These are phyloP conservation scores for Macadamia integrifolia DNA, from an alignment of 164 flowering plant genomes.

Conservation along the genomic window DNA sequence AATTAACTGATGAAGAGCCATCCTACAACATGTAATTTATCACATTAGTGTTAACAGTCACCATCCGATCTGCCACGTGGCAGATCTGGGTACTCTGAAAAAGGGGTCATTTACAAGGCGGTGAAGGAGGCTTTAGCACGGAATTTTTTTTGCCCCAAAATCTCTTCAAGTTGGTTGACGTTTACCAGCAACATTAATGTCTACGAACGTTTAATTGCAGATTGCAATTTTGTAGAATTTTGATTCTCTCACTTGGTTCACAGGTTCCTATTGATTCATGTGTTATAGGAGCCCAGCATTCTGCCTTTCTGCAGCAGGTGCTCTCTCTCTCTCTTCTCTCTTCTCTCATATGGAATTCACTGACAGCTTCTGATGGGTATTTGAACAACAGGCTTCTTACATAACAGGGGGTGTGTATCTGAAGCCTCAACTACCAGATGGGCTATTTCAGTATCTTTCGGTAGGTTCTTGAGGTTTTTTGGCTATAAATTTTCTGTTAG, in stretches of 20 bases:
- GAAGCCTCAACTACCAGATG: conserved; percentile 80
- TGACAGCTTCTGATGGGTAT: conserved; percentile 11
- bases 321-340: not conserved
- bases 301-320: conserved; percentile 98
- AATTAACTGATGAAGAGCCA: too few relatives aligned
- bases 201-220: not conserved
- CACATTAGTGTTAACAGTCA: too few relatives aligned
- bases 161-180: too few relatives aligned
- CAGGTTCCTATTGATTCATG: conserved; percentile 98
- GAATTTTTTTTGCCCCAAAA: too few relatives aligned
- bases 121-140: too few relatives aligned
- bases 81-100: too few relatives aligned
- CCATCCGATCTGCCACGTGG: too few relatives aligned
- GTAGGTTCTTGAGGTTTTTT: conserved; percentile 31
- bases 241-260: conserved; percentile 8
- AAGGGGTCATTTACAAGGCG: too few relatives aligned
- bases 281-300: conserved; percentile 74
- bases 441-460: conserved; percentile 79
- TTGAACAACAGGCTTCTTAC: conserved; percentile 71
- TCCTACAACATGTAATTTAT: too few relatives aligned
- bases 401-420: conserved; percentile 93
- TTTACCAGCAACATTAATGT: too few relatives aligned
- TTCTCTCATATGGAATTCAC: not conserved
- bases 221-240: too few relatives aligned
- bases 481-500: not conserved